Conservation (phyloP, 2,329 filamentous ascomycete genomes). For the Cladophialophora immunda region DNA sequence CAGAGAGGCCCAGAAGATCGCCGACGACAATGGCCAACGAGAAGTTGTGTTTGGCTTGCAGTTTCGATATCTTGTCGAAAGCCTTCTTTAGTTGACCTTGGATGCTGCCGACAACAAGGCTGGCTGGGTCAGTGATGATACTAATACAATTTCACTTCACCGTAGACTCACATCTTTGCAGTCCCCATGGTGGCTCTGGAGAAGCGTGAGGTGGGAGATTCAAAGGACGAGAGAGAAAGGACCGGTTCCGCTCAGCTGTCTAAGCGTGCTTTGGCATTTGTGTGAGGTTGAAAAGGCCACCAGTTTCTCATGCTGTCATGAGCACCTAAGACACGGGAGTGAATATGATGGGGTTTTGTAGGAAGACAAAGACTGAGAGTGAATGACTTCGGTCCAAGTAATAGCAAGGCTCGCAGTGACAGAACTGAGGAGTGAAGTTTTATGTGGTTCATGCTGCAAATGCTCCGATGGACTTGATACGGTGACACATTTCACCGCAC, state of each 20-base stretch:
- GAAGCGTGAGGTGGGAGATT: background rate
- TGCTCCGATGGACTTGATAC: background rate
- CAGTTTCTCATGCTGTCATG: background rate
- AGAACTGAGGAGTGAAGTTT: background rate
- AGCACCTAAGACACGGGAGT: background rate
- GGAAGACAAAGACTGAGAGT: background rate
- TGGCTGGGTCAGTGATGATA: conserved; percentile 42
- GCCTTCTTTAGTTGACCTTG: conserved; percentile 79
- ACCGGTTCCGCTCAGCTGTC: background rate
- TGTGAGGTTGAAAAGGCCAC: background rate
- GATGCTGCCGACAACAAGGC: conserved; percentile 79
- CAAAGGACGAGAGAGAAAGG: background rate
- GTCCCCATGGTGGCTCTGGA: conserved; percentile 14
- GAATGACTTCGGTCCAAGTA: too few species aligned
- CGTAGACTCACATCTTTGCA: conserved; percentile 32
- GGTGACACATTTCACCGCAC: background rate
- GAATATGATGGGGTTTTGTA: background rate
- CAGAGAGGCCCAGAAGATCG: conserved; percentile 73
- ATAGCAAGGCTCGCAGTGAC: too few species aligned
- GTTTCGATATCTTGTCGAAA: conserved; percentile 79
- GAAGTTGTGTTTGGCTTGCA: conserved; percentile 90
- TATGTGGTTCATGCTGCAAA: background rate
- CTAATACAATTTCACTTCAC: background rate
- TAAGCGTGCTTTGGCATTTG: background rate
- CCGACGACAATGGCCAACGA: conserved; percentile 84